Evolutionary conservation across 176 grass and related monocot species (phyloP).

Genomic region (Eleusine coracana): DNA sequence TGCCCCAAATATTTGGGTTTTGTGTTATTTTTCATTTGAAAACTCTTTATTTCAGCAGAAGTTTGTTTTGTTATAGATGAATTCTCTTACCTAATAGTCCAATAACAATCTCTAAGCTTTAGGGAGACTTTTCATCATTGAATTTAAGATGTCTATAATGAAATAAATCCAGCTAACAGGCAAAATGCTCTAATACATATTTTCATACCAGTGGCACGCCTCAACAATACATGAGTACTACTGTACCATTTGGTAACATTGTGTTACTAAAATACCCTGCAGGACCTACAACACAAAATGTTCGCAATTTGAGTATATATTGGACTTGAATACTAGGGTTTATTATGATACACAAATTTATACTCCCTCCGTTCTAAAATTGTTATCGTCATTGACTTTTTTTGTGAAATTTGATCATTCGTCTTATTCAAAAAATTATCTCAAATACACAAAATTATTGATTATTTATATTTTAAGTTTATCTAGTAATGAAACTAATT

Average conservation of each 20-base stretch:
- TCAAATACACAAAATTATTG: too few relatives aligned
- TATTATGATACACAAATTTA: slow-evolving; percentile 14
- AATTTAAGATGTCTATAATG: neutral
- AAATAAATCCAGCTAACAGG: neutral
- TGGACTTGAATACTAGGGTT: slow-evolving; percentile 14
- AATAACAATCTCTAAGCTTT: neutral
- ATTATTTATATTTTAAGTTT: too few relatives aligned
- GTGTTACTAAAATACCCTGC: neutral
- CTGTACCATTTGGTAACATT: neutral
- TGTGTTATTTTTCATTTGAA: neutral
- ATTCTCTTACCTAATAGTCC: neutral
- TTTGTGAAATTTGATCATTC: too few relatives aligned
- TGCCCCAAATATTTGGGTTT: slow-evolving; percentile 2
- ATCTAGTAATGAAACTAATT: too few relatives aligned
- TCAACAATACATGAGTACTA: neutral
- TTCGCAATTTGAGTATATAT: neutral
- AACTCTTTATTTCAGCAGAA: neutral
- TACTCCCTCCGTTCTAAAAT: neutral
- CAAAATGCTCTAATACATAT: neutral
- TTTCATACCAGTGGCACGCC: slow-evolving; percentile 1
- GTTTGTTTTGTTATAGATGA: neutral
- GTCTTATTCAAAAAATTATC: too few relatives aligned
- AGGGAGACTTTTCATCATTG: neutral
- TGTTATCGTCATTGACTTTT: too few relatives aligned
- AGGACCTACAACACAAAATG: neutral